phyloP scores from a whole-genome alignment of 139 green algal species.

The Deuterostichococcus epilithicus region DNA sequence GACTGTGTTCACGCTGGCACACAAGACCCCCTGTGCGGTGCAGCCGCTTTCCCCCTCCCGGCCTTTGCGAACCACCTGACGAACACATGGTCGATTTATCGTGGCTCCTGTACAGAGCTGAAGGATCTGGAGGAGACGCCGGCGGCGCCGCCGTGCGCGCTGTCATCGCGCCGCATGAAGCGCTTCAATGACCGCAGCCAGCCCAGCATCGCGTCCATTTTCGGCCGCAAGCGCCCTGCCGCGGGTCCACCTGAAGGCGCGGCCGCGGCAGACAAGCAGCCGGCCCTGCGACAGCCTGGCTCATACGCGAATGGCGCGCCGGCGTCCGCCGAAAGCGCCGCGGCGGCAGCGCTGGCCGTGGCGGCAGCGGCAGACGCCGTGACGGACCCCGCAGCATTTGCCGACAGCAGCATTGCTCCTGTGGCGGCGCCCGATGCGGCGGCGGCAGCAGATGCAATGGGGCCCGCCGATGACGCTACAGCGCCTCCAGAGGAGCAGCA shows the following conservation, averaged over 20 bases:
- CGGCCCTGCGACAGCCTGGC: too few relatives aligned
- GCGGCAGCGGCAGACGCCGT: too few relatives aligned
- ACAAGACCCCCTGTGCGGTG: not conserved
- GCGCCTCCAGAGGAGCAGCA: too few relatives aligned
- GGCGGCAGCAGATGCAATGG: too few relatives aligned
- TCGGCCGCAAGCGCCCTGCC: conserved; percentile 33
- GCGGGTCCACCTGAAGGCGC: conserved; percentile 29
- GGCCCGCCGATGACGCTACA: too few relatives aligned
- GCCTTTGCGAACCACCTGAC: not conserved
- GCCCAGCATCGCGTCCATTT: conserved; percentile 38
- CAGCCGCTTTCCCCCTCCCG: not conserved
- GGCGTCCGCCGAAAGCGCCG: too few relatives aligned
- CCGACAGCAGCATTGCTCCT: too few relatives aligned
- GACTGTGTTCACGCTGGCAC: not conserved
- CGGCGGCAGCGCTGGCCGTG: too few relatives aligned
- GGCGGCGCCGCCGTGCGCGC: conserved; percentile 16
- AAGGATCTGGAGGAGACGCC: conserved; percentile 1
- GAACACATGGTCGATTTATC: not conserved
- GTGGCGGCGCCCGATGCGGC: too few relatives aligned
- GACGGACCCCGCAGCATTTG: too few relatives aligned
- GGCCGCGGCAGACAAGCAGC: too few relatives aligned
- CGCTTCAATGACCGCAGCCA: conserved; percentile 46
- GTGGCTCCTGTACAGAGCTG: conserved; percentile 21
- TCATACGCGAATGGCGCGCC: too few relatives aligned
- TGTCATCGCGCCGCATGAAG: conserved; percentile 14